Conservation (phyloP, 805 yeast genomes). For the Ogataea methanolica region DNA sequence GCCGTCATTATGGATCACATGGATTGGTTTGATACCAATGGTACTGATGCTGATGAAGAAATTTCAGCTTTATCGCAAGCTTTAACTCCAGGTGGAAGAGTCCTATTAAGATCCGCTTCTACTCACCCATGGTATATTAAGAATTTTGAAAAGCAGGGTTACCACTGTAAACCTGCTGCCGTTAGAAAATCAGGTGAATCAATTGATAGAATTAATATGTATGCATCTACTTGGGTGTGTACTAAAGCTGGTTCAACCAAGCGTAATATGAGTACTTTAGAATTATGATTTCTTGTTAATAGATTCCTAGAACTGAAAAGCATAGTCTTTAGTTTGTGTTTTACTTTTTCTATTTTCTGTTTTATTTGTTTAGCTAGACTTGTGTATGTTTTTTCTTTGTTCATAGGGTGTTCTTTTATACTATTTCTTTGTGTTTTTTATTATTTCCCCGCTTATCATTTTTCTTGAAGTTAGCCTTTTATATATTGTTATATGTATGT, state of each 20-base stretch:
- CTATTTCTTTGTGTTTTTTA: background rate
- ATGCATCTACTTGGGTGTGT: constrained; percentile 85
- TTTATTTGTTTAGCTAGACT: no score
- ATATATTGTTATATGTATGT: no score
- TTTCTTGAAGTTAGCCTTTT: background rate
- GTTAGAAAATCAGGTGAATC: constrained; percentile 57
- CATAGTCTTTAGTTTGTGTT: background rate
- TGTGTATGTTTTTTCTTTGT: no score
- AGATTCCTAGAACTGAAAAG: background rate
- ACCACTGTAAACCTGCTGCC: constrained; percentile 64
- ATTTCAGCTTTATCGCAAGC: constrained; percentile 60
- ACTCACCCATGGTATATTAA: constrained; percentile 72
- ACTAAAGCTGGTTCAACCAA: constrained; percentile 38
- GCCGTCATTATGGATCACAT: constrained; percentile 88
- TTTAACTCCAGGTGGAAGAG: constrained; percentile 64
- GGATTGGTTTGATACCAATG: constrained; percentile 82
- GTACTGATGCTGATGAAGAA: constrained; percentile 60
- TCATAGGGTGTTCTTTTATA: background rate
- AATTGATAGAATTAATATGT: constrained; percentile 82
- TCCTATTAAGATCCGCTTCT: constrained; percentile 72
- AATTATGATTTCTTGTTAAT: constrained; percentile 11
- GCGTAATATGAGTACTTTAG: constrained; percentile 47
- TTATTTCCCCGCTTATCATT: background rate
- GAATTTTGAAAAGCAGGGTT: constrained; percentile 64
- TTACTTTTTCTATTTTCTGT: no score